Conservation (phyloP, 2,329 filamentous ascomycete species). For the Fusarium cyanostomum region DNA sequence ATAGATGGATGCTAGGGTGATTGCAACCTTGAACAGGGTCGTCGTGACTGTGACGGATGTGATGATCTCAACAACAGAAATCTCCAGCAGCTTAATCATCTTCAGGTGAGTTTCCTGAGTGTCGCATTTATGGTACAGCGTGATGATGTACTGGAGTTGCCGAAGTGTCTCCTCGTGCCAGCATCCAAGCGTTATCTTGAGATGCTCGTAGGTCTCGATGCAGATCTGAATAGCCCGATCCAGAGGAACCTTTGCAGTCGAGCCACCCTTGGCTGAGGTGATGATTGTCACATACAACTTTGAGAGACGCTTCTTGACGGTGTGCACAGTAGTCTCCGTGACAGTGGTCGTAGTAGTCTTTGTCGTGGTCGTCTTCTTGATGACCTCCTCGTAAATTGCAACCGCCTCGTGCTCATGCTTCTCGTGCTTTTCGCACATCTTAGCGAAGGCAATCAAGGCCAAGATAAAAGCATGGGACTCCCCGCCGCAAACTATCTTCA, state of each 20-base stretch:
- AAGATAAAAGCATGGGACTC: conserved; percentile 42
- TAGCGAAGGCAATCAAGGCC: conserved; percentile 52
- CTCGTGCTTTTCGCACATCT: conserved; percentile 56
- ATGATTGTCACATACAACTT: conserved; percentile 55
- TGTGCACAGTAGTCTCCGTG: conserved; percentile 41
- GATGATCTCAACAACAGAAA: conserved; percentile 54
- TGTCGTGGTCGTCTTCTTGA: conserved; percentile 50
- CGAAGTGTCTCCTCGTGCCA: conserved; percentile 57
- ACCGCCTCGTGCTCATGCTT: conserved; percentile 56
- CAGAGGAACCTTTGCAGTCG: conserved; percentile 47
- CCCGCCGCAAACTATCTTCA: conserved; percentile 50
- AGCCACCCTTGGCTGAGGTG: conserved; percentile 49
- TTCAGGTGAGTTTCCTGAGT: conserved; percentile 51
- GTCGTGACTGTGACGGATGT: conserved; percentile 50
- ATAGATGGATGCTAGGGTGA: conserved; percentile 57
- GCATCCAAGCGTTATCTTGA: conserved; percentile 55
- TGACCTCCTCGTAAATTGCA: conserved; percentile 56
- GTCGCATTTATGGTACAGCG: conserved; percentile 52
- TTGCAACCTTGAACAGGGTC: conserved; percentile 59
- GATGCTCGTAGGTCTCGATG: conserved; percentile 54
- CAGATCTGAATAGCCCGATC: conserved; percentile 48
- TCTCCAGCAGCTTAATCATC: conserved; percentile 52
- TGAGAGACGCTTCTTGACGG: conserved; percentile 60
- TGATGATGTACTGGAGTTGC: conserved; percentile 54
- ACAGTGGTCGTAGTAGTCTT: conserved; percentile 46